These are phyloP conservation scores for Eucalyptus globulus DNA, from an alignment of 345 rosid species.

Conservation along the genomic window DNA sequence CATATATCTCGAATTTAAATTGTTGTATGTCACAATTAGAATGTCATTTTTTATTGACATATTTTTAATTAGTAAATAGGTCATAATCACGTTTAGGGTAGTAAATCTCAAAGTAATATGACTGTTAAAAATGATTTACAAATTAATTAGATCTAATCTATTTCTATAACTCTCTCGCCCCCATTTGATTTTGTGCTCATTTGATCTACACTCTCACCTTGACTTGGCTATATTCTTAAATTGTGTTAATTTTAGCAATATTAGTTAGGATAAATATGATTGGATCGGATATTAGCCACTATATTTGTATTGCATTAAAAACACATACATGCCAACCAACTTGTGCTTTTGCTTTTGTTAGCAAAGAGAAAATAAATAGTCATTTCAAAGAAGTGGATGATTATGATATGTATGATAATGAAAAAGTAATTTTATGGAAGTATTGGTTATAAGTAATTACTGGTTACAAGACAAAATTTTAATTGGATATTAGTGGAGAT, in stretches of 20 bases:
- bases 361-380: not conserved
- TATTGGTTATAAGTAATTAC: not conserved
- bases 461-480: not conserved
- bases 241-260: not conserved
- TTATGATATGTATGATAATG: not conserved
- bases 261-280: not conserved
- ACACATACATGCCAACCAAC: too few relatives aligned
- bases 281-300: fast-evolving
- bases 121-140: too few relatives aligned
- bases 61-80: too few relatives aligned
- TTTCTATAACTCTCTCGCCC: too few relatives aligned
- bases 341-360: not conserved
- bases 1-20: not conserved
- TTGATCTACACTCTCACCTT: fast-evolving
- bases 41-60: too few relatives aligned
- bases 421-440: not conserved
- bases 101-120: too few relatives aligned
- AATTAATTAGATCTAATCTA: too few relatives aligned
- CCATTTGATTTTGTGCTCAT: too few relatives aligned
- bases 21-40: not conserved
- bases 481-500: not conserved
- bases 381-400: not conserved
- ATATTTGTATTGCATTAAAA: too few relatives aligned
- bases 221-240: too few relatives aligned
- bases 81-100: fast-evolving